Percentiles rank a stretch among this genome's conserved stretches.
These are phyloP conservation scores for Raddia guianensis DNA, from an alignment of 176 grass and related monocot species.

Conservation along the genomic window DNA sequence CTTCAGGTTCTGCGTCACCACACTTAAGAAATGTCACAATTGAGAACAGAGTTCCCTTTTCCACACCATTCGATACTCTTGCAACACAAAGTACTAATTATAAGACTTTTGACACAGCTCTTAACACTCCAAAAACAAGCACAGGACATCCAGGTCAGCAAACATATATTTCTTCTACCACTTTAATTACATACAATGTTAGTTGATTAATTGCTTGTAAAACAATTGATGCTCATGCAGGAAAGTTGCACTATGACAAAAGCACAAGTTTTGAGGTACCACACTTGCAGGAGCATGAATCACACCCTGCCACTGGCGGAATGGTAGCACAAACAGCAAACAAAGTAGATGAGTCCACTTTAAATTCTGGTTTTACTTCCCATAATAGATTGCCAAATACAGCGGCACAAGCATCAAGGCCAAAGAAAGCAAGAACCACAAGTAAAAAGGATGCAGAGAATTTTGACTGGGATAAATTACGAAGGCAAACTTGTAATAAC, in stretches of 20 bases:
- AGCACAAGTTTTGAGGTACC: slow-evolving; percentile 41
- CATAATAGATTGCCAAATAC: slow-evolving; percentile 41
- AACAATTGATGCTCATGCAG: slow-evolving; percentile 42
- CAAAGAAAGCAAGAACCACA: slow-evolving; percentile 46
- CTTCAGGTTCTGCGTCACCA: slow-evolving; percentile 51
- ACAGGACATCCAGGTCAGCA: slow-evolving; percentile 45
- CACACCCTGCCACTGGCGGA: slow-evolving; percentile 38
- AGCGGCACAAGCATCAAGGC: slow-evolving; percentile 35
- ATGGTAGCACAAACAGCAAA: slow-evolving; percentile 19
- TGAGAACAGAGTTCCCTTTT: slow-evolving; percentile 19
- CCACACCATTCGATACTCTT: slow-evolving; percentile 34
- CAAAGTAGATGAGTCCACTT: slow-evolving; percentile 31
- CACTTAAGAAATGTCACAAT: slow-evolving; percentile 40
- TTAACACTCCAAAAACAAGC: slow-evolving; percentile 28
- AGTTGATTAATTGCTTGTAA: slow-evolving; percentile 25
- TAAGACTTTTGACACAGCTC: slow-evolving; percentile 9
- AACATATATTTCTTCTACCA: slow-evolving; percentile 29
- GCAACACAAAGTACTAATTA: slow-evolving; percentile 15
- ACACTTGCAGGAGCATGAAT: slow-evolving; percentile 33
- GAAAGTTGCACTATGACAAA: slow-evolving; percentile 22
- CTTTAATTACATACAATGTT: slow-evolving; percentile 26
- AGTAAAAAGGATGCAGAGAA: slow-evolving; percentile 51
- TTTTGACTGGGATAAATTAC: slow-evolving; percentile 82
- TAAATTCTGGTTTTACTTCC: slow-evolving; percentile 46
- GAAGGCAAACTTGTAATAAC: slow-evolving; percentile 37